Percentiles rank a stretch among this genome's conserved stretches.
phyloP scores from a whole-genome alignment of 495 filamentous ascomycete genomes.

The Penicillium bialowiezense region DNA sequence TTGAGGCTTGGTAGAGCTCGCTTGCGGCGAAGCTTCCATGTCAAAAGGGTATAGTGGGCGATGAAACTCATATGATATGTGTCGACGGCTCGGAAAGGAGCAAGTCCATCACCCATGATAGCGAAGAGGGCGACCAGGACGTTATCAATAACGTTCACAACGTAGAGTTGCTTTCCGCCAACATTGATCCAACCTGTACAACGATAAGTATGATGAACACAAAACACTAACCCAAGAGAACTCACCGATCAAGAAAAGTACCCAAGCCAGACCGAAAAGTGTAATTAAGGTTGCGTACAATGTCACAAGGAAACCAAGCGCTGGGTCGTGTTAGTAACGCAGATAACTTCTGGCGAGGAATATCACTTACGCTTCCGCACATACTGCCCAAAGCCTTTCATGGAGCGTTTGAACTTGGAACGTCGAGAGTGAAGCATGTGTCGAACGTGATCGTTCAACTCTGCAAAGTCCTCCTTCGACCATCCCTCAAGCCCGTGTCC shows the following conservation, averaged over 20 bases:
- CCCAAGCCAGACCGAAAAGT: constrained; percentile 77
- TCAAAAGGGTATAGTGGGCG: constrained; percentile 62
- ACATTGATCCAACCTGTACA: constrained; percentile 71
- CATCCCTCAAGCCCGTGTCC: constrained; percentile 65
- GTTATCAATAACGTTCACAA: constrained; percentile 74
- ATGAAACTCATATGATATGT: constrained; percentile 81
- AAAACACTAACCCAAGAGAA: background rate
- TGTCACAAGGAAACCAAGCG: constrained; percentile 73
- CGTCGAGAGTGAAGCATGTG: constrained; percentile 78
- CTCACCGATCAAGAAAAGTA: constrained; percentile 72
- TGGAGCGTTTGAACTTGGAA: constrained; percentile 68
- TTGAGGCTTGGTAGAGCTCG: constrained; percentile 59
- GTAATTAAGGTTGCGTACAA: constrained; percentile 80
- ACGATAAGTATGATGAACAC: background rate
- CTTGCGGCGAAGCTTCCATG: constrained; percentile 66
- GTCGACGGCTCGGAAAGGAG: constrained; percentile 71
- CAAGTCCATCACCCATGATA: constrained; percentile 72
- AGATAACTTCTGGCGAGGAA: background rate
- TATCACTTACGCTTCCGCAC: constrained; percentile 55
- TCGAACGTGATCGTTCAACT: constrained; percentile 76
- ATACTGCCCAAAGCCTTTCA: constrained; percentile 76
- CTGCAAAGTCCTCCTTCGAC: constrained; percentile 63
- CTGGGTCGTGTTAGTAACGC: constrained; percentile 17
- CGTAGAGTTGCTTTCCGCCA: constrained; percentile 63
- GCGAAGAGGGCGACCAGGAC: constrained; percentile 75